These are phyloP conservation scores for Corylus americana DNA, from an alignment of 306 rosid genomes.

Conservation along the genomic window DNA sequence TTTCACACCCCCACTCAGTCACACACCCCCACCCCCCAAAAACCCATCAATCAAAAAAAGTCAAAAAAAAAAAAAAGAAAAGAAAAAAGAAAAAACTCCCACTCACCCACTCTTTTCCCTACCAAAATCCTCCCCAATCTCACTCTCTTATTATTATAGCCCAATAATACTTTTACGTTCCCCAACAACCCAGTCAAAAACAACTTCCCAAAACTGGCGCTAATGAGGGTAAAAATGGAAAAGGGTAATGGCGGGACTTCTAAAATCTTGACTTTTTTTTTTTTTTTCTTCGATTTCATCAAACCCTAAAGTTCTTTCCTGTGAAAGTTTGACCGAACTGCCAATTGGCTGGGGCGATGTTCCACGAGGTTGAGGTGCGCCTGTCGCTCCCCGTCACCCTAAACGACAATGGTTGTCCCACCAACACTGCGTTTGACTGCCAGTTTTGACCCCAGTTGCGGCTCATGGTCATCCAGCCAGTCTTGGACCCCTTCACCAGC, in stretches of 20 bases:
- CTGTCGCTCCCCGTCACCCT: slow-evolving; percentile 85
- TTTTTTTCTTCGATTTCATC: not conserved
- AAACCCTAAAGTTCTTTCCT: slow-evolving; percentile 84
- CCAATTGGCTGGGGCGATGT: slow-evolving; percentile 74
- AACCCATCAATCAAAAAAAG: slow-evolving; percentile 18
- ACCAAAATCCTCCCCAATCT: not conserved
- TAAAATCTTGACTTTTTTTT: slow-evolving; percentile 8
- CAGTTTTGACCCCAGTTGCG: slow-evolving; percentile 99
- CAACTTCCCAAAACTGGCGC: slow-evolving; percentile 24
- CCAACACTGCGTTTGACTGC: slow-evolving; percentile 90
- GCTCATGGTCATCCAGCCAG: slow-evolving; percentile 85
- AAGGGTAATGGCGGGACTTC: slow-evolving; percentile 35
- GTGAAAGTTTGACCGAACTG: slow-evolving; percentile 97
- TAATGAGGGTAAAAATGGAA: slow-evolving; percentile 35
- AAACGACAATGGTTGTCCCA: slow-evolving; percentile 77
- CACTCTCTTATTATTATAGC: not conserved
- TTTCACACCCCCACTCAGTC: slow-evolving; percentile 17
- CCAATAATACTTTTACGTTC: slow-evolving; percentile 30
- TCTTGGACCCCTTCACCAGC: slow-evolving; percentile 71
- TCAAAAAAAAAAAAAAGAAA: not conserved
- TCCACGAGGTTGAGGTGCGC: slow-evolving; percentile 87
- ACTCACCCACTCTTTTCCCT: not conserved
- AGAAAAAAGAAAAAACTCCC: slow-evolving; percentile 20
- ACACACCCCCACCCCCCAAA: slow-evolving; percentile 21
- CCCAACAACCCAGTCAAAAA: slow-evolving; percentile 42